Evolutionary conservation across 1,139 yeast genomes (phyloP), one percentile per base, ranked within the genome.

Genomic region (Geotrichum phurueaensis): DNA sequence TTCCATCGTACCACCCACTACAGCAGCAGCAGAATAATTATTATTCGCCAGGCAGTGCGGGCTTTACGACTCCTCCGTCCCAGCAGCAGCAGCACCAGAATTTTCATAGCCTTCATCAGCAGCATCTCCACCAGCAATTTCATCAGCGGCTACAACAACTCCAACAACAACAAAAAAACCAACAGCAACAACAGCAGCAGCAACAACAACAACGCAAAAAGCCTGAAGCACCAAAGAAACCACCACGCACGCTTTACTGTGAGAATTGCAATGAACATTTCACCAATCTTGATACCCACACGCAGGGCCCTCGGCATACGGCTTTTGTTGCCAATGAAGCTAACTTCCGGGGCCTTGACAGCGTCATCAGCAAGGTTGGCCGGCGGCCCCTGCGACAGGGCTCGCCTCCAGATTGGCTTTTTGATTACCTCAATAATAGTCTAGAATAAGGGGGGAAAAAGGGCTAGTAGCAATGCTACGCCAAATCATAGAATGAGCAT

Each of bases 211-310:
- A 22, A 15, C 22, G 12, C 15, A 29, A 53, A 33, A 36, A 20
- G 13, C 15, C 23, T 3, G 10, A 22, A 1, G 33, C 31, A 15
- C 56, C 56, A 13, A 15, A 47, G n/a, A 13, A 51, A 47, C 56
- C 47, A 54, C 43, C 13, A 20, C 36, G 23, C 27, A 27, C 27
- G 18, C 47, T 53, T 18, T 53, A 43, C 27, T 53, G 56, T 22
- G 56, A 53, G 47, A 53, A 53, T 18, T 53, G 56, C 39, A 27
- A 39, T 12, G 51, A 53, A 25, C 29, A 25, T 22, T 43, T 53
- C 39, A n/a, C 15, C 18, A 27, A 53, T 23, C 22, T 53, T 9
- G 56, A 53, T 20, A 43, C 45, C 22, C 56, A 53, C 43, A 27
- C 15, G 5, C 25, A 22, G 18, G 36, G 51, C 18, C 22, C 51